Conservation (phyloP, 306 rosid genomes). For the Lupinus albus region DNA sequence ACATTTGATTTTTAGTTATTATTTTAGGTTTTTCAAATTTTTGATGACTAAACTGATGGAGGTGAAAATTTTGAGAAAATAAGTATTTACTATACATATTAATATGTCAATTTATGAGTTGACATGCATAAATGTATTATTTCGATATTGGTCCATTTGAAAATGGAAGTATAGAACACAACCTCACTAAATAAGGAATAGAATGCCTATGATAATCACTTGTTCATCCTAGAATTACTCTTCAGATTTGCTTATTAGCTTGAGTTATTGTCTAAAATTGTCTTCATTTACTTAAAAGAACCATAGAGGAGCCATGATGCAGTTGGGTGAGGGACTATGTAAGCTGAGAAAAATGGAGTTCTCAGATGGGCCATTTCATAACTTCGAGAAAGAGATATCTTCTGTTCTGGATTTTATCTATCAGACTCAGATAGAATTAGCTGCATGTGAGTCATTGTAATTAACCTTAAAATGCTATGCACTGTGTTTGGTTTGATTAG, state of each 20-base stretch:
- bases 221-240: neutral
- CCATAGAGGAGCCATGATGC: conserved; percentile 96
- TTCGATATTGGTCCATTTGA: neutral
- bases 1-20: no score
- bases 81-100: no score
- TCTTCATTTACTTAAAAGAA: conserved; percentile 52
- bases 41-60: no score
- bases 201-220: no score
- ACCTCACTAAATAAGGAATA: no score
- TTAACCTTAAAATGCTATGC: neutral
- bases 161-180: no score
- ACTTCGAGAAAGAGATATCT: conserved; percentile 80
- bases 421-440: conserved; percentile 88
- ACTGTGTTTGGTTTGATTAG: neutral
- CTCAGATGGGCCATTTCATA: conserved; percentile 66
- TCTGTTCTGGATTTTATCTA: conserved; percentile 74
- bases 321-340: conserved; percentile 86
- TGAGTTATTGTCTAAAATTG: conserved; percentile 13
- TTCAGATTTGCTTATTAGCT: conserved; percentile 20
- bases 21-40: no score
- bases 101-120: neutral
- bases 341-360: conserved; percentile 83
- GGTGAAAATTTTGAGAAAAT: no score
- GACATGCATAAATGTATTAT: no score
- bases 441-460: conserved; percentile 74